Base-by-base conservation (phyloP, 2,329 filamentous ascomycete genomes). In the Remersonia thermophila region DNA sequence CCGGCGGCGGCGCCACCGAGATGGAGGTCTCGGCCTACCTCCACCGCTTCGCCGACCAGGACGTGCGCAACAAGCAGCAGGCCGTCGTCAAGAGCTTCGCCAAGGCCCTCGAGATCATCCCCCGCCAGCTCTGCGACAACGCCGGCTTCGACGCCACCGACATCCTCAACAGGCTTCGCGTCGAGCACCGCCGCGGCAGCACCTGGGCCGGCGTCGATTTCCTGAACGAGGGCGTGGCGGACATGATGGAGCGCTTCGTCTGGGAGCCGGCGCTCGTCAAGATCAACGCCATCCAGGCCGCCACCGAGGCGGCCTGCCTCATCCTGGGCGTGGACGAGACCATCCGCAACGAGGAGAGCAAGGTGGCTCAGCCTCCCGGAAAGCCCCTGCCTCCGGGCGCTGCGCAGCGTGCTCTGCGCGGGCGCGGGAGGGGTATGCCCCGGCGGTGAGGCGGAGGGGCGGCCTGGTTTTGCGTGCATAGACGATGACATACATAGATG, bases 231-330 rank as follows among this genome's bases (percentile, higher is more conserved):
- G 87, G 87, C 43, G 83, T 95, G 45, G 71, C 84, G 40, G 83
- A 98, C 65, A 96, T 96, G 70, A 80, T 96, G 72, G 81, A 84
- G 57, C 79, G 74, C 38, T 98, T 96, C 58, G 91, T 98, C 29
- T 98, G 91, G 91, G 91, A 98, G 65, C 91, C 91, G 5, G 82
- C 83, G 32, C 67, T 96, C 46, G 83, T 98, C 56, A 98, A 98
- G 77, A 71, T 93, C 60, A 98, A 98, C 60, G 91, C 91, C 48
- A 81, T 98, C 47, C 86, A 94, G 66, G 89, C 91, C 14, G 91
- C 91, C 35, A 87, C 87, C 23, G 91, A 98, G 65, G 91, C 91
- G 15, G 83, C 82, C 49, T 98, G 91, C 65, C 65, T 98, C 65
- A 96, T 98, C 49, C 65, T 98, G 52, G 82, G 85, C 51, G 91